These are phyloP conservation scores for Pythium myriotylum DNA, from an alignment of 352 stramenopile genomes.

Conservation along the genomic window DNA sequence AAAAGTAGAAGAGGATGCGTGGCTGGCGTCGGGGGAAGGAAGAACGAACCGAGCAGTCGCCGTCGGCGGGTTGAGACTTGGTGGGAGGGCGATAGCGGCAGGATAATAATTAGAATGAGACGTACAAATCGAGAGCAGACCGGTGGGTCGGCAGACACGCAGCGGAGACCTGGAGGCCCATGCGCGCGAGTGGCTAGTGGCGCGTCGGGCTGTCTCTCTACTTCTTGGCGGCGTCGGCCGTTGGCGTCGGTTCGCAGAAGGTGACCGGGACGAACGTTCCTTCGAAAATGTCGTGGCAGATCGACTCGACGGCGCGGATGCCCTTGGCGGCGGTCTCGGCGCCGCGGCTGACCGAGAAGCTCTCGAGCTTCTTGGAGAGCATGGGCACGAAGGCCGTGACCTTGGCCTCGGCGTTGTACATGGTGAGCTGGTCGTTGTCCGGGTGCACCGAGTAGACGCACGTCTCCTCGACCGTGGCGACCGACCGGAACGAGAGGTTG, in stretches of 20 bases:
- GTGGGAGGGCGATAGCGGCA: too few relatives aligned
- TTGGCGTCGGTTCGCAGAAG: slow-evolving; percentile 47
- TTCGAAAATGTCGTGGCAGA: slow-evolving; percentile 88
- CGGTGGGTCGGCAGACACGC: too few relatives aligned
- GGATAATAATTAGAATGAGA: too few relatives aligned
- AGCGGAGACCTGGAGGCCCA: too few relatives aligned
- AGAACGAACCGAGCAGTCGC: too few relatives aligned
- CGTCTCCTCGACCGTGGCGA: slow-evolving; percentile 81
- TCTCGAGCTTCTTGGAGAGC: slow-evolving; percentile 80
- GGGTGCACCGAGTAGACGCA: slow-evolving; percentile 81
- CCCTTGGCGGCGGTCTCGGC: slow-evolving; percentile 80
- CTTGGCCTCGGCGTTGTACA: slow-evolving; percentile 76
- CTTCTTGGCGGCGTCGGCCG: slow-evolving; percentile 10
- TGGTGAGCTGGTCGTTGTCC: slow-evolving; percentile 50
- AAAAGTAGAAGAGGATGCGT: too few relatives aligned
- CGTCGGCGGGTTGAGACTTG: too few relatives aligned
- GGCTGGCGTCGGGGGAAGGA: too few relatives aligned
- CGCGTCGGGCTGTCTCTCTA: slow-evolving; percentile 4
- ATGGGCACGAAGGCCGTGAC: slow-evolving; percentile 85
- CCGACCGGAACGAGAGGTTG: slow-evolving; percentile 77
- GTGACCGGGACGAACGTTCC: slow-evolving; percentile 69
- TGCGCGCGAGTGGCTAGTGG: background rate
- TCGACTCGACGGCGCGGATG: slow-evolving; percentile 75
- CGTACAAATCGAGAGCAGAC: too few relatives aligned
- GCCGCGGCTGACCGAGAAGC: slow-evolving; percentile 70